A percentile compares a stretch with the other conserved stretches of the same genome.
These are phyloP conservation scores for Prunus fruticosa DNA, from an alignment of 306 rosid species.

Conservation along the genomic window DNA sequence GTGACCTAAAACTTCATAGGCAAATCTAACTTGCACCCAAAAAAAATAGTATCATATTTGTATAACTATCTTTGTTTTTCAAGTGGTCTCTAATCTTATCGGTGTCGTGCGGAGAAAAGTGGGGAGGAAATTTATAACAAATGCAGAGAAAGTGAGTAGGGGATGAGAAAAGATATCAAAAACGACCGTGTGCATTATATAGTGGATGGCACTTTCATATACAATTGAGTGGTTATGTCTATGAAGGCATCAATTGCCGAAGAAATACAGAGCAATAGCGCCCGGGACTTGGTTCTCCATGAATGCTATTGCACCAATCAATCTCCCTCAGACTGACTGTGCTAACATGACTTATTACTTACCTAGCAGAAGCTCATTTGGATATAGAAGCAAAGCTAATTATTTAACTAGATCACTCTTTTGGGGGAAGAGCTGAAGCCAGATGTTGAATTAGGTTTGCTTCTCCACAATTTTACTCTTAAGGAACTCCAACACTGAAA, in stretches of 20 bases:
- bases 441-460: slow-evolving; percentile 39
- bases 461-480: slow-evolving; percentile 57
- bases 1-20: not conserved
- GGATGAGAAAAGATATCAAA: too few species aligned
- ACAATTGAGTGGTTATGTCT: slow-evolving; percentile 2
- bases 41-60: too few species aligned
- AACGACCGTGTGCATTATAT: not conserved
- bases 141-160: not conserved
- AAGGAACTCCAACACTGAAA: slow-evolving; percentile 70
- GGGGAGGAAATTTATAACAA: slow-evolving; percentile 10
- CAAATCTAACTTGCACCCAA: not conserved
- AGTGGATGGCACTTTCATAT: not conserved
- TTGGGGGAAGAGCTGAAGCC: slow-evolving; percentile 8
- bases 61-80: too few species aligned
- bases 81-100: not conserved
- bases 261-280: not conserved
- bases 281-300: not conserved
- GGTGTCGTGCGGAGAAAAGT: not conserved
- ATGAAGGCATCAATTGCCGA: not conserved
- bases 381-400: not conserved
- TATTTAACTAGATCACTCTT: not conserved
- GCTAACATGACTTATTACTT: slow-evolving; percentile 6
- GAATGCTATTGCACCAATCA: not conserved
- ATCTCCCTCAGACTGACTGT: slow-evolving; percentile 3
- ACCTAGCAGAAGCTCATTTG: not conserved